Evolutionary conservation across 352 stramenopile species (phyloP).

Genomic region (Phytophthora pini): DNA sequence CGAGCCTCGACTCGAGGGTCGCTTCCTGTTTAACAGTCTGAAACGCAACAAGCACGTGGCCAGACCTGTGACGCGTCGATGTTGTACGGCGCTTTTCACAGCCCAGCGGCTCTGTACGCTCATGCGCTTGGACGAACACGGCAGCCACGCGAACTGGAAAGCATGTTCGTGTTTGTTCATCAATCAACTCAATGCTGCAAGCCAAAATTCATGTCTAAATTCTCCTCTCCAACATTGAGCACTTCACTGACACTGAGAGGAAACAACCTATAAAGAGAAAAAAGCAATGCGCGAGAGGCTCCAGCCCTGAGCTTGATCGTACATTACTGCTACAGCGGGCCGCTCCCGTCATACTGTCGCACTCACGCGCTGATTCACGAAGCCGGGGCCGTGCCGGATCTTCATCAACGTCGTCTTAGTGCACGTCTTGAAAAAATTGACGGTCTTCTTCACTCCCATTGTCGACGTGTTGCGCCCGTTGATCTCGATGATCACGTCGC

Average conservation of each 20-base stretch:
- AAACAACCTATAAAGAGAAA: conserved; percentile 44
- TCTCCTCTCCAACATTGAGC: conserved; percentile 48
- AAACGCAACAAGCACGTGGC: conserved; percentile 23
- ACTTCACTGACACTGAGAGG: conserved; percentile 55
- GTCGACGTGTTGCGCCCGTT: conserved; percentile 89
- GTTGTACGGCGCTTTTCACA: conserved; percentile 25
- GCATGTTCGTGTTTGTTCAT: conserved; percentile 31
- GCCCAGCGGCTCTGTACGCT: conserved; percentile 13
- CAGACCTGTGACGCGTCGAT: conserved; percentile 27
- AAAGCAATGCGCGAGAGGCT: conserved; percentile 15
- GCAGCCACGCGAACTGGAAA: conserved; percentile 4
- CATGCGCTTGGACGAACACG: conserved; percentile 22
- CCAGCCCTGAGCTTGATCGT: conserved; percentile 35
- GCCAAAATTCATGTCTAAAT: conserved; percentile 42
- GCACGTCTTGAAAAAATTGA: conserved; percentile 86
- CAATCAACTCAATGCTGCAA: conserved; percentile 24
- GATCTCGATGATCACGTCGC: conserved; percentile 89
- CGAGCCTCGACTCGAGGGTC: too few relatives aligned
- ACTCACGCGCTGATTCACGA: conserved; percentile 76
- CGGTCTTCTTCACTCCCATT: conserved; percentile 91
- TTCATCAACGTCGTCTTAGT: conserved; percentile 90
- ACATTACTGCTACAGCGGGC: conserved; percentile 45
- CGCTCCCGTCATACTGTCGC: conserved; percentile 56
- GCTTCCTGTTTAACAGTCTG: conserved; percentile 24
- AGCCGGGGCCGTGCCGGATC: conserved; percentile 81